Conservation (phyloP, 495 filamentous ascomycete species). For the Oidiodendron maius region DNA sequence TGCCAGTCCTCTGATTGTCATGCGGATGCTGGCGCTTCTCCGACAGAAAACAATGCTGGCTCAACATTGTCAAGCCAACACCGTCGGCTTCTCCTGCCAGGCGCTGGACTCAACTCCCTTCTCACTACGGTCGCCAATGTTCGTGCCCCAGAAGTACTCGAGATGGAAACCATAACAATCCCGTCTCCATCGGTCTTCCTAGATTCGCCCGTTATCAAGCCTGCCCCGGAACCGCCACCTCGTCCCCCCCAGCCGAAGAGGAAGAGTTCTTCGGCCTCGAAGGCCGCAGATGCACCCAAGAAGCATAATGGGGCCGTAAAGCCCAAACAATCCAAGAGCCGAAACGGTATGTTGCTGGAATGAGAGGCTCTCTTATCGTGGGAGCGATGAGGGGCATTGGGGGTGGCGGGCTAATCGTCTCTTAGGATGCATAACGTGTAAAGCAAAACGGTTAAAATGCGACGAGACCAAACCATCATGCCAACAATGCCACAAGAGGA, state of each 20-base stretch:
- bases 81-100: neutral
- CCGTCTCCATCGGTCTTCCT: constrained; percentile 59
- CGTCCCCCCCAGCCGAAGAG: constrained; percentile 22
- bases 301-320: constrained; percentile 39
- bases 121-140: constrained; percentile 8
- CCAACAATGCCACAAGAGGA: constrained; percentile 65
- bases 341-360: constrained; percentile 55
- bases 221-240: constrained; percentile 27
- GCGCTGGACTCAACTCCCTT: neutral
- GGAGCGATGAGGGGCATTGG: constrained; percentile 9
- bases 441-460: constrained; percentile 76
- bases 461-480: constrained; percentile 75
- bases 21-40: neutral
- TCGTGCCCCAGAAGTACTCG: constrained; percentile 10
- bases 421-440: constrained; percentile 75
- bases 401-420: constrained; percentile 5
- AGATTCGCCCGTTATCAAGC: constrained; percentile 33
- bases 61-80: constrained; percentile 8
- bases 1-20: neutral
- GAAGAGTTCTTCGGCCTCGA: constrained; percentile 13
- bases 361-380: constrained; percentile 17
- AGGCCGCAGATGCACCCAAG: constrained; percentile 20
- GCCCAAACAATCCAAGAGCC: constrained; percentile 77
- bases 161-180: constrained; percentile 58
- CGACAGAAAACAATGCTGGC: constrained; percentile 4